These are phyloP conservation scores for Calycina herbarum DNA, from an alignment of 2,329 filamentous ascomycete genomes.

Conservation along the genomic window DNA sequence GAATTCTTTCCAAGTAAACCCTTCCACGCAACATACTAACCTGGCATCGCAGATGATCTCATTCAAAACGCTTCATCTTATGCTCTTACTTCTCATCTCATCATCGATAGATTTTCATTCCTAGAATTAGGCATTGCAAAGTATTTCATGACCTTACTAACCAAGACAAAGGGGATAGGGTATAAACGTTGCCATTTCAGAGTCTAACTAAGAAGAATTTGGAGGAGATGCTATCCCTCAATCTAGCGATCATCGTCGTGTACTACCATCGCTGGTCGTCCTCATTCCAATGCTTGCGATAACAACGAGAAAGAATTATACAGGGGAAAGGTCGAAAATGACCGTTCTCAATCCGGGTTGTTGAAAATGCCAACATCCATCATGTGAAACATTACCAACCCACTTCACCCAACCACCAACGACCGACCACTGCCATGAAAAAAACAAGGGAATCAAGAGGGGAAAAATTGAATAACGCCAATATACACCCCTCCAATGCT, in stretches of 20 bases:
- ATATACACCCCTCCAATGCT: background rate
- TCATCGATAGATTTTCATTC: too few relatives aligned
- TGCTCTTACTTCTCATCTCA: too few relatives aligned
- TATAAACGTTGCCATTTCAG: constrained; percentile 6
- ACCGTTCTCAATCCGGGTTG: background rate
- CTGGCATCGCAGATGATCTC: too few relatives aligned
- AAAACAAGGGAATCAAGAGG: background rate
- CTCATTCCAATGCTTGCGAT: background rate
- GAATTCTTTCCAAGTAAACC: too few relatives aligned
- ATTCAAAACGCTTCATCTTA: too few relatives aligned
- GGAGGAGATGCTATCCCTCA: background rate
- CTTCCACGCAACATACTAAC: too few relatives aligned
- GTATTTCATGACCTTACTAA: too few relatives aligned
- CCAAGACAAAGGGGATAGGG: background rate
- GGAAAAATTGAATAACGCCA: background rate
- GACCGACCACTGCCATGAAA: background rate
- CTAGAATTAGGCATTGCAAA: too few relatives aligned
- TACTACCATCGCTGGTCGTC: background rate
- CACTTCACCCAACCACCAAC: background rate
- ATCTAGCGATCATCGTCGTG: background rate
- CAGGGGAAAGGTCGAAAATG: background rate
- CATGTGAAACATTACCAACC: background rate
- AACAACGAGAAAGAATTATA: background rate
- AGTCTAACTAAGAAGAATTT: background rate
- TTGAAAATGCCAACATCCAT: background rate